Evolutionary conservation across 192 early-diverging fungal species (phyloP).

Genomic region (Backusella liffmaniae): DNA sequence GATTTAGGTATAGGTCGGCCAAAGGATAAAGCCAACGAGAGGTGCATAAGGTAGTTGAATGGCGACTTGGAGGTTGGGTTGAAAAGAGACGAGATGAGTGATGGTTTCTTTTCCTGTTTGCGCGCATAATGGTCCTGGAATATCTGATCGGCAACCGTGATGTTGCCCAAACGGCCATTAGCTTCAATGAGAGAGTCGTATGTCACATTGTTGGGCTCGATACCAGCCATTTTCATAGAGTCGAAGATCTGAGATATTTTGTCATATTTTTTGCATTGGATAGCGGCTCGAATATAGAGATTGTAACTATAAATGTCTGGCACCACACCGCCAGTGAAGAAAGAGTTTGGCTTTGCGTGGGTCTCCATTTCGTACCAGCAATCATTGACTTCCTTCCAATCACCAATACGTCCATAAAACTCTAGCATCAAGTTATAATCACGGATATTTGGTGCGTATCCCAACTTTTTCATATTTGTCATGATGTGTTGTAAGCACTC

Average conservation of each 20-base stretch:
- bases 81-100: neutral
- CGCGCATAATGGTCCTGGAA: constrained; percentile 17
- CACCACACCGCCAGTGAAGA: constrained; percentile 4
- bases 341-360: neutral
- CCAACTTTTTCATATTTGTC: constrained; percentile 19
- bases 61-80: neutral
- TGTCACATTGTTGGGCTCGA: constrained; percentile 30
- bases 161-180: constrained; percentile 27
- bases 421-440: constrained; percentile 39
- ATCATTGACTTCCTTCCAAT: constrained; percentile 19
- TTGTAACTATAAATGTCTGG: constrained; percentile 35
- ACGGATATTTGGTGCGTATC: constrained; percentile 21
- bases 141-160: constrained; percentile 21
- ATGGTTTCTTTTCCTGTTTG: neutral
- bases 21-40: neutral
- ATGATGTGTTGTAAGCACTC: constrained; percentile 26
- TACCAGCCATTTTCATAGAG: constrained; percentile 8
- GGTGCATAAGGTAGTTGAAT: neutral
- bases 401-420: constrained; percentile 32
- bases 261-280: constrained; percentile 19
- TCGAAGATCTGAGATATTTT: constrained; percentile 18
- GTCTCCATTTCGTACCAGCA: constrained; percentile 24
- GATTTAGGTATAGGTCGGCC: neutral
- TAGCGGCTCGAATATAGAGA: constrained; percentile 32
- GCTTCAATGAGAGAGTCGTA: constrained; percentile 36